Base-by-base conservation (phyloP, 805 yeast genomes). In the Saccharomycopsis sp. region DNA sequence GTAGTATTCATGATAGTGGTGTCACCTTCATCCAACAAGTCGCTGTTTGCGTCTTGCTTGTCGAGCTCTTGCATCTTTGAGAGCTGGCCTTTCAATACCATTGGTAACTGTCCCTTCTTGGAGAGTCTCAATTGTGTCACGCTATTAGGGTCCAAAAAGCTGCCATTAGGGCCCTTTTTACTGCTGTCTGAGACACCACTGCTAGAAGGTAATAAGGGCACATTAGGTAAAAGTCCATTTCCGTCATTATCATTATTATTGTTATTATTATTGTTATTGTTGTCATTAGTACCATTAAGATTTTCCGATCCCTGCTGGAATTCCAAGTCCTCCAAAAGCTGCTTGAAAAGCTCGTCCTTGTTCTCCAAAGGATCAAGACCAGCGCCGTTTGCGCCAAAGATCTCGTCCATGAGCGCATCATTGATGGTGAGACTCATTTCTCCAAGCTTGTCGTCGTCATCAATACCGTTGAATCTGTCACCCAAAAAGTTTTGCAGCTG, bases 21-120 rank as follows among this genome's bases (percentile, higher is more conserved):
- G 29, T 62, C 64, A n/a, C 64, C 64, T 35, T 62, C 64, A 51
- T 62, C 64, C 38, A 59, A 22, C n/a, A 20, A 38, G 23, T 56
- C 57, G 22, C 50, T 35, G 9, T 57, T 53, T n/a, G 22, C 19
- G 34, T 44, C 49, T 20, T 47, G 47, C 25, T 56, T 41, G 15
- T 14, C 47, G 14, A 19, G 29, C 15, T 29, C 42, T 42, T 25
- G 52, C n/a, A 15, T 54, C 34, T 53, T 53, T 35, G 49, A 34
- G 12, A 47, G 23, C 19, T 3, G 29, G n/a, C 25, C 14, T 3
- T n/a, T 17, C 17, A 49, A 2, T 38, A 14, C n/a, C 3, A 24
- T n/a, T 14, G 23, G 19, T 7, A 14, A 23, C 7, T 49, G 24
- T 53, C 42, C 24, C n/a, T 20, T 53, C 15, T 22, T 17, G 2